Percentiles rank a stretch among this genome's conserved stretches.
These are phyloP conservation scores for Trichoderma atroviride DNA, from an alignment of 2,329 filamentous ascomycete species.

Conservation along the genomic window DNA sequence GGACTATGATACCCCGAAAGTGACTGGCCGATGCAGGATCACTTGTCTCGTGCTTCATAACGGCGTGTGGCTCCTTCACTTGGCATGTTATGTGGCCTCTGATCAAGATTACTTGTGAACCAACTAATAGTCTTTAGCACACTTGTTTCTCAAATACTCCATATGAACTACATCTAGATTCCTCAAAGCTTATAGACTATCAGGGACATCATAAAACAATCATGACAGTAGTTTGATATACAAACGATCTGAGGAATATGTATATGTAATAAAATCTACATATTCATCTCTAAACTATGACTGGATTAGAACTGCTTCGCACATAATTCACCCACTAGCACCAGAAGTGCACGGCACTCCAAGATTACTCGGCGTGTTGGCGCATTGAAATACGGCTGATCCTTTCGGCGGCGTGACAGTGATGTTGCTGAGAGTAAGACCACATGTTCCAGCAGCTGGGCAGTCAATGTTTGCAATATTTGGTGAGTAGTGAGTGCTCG, in stretches of 20 bases:
- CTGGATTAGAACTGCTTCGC: background rate
- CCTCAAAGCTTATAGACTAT: background rate
- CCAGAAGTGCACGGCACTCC: background rate
- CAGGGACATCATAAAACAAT: accelerated
- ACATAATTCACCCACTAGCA: background rate
- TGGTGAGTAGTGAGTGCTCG: background rate
- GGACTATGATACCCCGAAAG: too few relatives aligned
- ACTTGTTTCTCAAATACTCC: too few relatives aligned
- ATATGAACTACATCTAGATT: background rate
- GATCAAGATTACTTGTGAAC: too few relatives aligned
- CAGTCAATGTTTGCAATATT: background rate
- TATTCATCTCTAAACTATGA: background rate
- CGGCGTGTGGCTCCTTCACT: too few relatives aligned
- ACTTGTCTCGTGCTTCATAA: background rate
- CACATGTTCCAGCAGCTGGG: background rate
- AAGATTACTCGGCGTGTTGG: background rate
- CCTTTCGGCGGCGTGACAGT: background rate
- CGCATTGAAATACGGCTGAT: background rate
- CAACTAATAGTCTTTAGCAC: too few relatives aligned
- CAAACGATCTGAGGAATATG: background rate
- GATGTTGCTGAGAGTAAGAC: background rate
- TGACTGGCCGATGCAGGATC: background rate
- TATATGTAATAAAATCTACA: background rate
- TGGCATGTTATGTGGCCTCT: too few relatives aligned
- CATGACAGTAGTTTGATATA: background rate